Conservation (phyloP, 2,329 filamentous ascomycete species). For the Fusarium scirpi region DNA sequence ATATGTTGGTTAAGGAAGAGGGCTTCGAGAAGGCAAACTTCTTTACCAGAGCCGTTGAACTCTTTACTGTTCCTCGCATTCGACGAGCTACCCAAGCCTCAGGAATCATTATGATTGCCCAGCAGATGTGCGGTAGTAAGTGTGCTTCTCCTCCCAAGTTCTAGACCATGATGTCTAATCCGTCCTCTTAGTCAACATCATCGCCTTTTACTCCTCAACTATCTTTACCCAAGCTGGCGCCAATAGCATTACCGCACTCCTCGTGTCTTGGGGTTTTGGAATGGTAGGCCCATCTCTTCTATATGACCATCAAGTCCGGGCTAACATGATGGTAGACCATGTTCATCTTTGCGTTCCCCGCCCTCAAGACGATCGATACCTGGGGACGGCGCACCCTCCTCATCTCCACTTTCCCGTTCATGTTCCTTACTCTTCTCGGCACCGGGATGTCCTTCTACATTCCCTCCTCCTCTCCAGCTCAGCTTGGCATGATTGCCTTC, state of each 20-base stretch:
- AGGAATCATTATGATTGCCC: constrained; percentile 74
- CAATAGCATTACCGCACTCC: constrained; percentile 53
- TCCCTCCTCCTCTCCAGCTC: not conserved
- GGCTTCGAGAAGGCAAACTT: constrained; percentile 59
- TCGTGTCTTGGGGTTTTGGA: constrained; percentile 60
- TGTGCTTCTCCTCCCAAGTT: not conserved
- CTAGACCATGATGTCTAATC: not conserved
- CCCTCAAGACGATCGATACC: constrained; percentile 73
- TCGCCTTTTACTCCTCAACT: constrained; percentile 62
- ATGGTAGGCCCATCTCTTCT: constrained; percentile 52
- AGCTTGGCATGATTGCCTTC: constrained; percentile 63
- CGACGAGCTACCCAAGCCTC: constrained; percentile 74
- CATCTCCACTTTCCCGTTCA: constrained; percentile 73
- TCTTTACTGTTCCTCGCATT: constrained; percentile 69
- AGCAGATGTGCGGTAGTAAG: constrained; percentile 67
- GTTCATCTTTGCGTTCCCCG: constrained; percentile 72
- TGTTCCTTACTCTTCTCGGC: constrained; percentile 69
- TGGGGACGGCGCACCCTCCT: constrained; percentile 71
- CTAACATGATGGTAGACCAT: constrained; percentile 51
- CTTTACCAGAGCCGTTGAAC: constrained; percentile 63
- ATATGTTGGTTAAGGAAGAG: constrained; percentile 42
- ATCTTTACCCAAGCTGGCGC: constrained; percentile 60
- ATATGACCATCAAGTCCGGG: not conserved
- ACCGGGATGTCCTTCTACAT: not conserved
- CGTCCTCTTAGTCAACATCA: constrained; percentile 56